These are phyloP conservation scores for Saccharomycopsis microspora DNA, from an alignment of 805 yeast genomes.

Conservation along the genomic window DNA sequence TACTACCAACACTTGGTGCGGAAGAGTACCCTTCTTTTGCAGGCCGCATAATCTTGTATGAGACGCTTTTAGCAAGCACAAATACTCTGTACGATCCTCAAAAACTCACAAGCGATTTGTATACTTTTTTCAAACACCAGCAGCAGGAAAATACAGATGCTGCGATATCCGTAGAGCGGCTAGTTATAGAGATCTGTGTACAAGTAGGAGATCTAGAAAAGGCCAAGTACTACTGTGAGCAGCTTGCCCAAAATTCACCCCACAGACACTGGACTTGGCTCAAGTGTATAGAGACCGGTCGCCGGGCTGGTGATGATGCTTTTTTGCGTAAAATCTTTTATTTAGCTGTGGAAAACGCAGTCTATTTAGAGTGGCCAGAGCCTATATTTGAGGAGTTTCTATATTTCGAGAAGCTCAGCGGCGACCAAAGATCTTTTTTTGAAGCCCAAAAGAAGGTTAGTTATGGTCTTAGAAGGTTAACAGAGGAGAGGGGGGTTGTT, in stretches of 20 bases:
- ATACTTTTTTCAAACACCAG: too few species aligned
- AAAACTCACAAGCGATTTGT: too few species aligned
- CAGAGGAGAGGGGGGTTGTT: not conserved
- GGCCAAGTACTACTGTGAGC: not conserved
- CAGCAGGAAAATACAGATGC: not conserved
- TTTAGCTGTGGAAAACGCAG: not conserved
- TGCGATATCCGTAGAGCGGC: not conserved
- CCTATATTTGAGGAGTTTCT: constrained; percentile 3
- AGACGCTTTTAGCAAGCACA: too few species aligned
- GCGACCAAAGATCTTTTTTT: not conserved
- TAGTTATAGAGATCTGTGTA: not conserved
- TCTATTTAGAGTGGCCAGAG: constrained; percentile 2
- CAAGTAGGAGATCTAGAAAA: constrained; percentile 1
- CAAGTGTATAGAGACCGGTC: not conserved
- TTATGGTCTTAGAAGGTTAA: not conserved
- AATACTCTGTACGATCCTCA: too few species aligned
- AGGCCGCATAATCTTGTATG: too few species aligned
- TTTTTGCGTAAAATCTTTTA: not conserved
- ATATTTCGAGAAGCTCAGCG: constrained; percentile 2
- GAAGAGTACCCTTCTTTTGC: too few species aligned
- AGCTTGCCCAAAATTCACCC: not conserved
- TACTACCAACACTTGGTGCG: too few species aligned
- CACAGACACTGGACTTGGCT: constrained; percentile 3
- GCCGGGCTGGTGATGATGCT: not conserved
- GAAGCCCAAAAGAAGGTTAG: not conserved